Base-by-base conservation (phyloP, 768 basidiomycete species). In the Amanita phalloides region DNA sequence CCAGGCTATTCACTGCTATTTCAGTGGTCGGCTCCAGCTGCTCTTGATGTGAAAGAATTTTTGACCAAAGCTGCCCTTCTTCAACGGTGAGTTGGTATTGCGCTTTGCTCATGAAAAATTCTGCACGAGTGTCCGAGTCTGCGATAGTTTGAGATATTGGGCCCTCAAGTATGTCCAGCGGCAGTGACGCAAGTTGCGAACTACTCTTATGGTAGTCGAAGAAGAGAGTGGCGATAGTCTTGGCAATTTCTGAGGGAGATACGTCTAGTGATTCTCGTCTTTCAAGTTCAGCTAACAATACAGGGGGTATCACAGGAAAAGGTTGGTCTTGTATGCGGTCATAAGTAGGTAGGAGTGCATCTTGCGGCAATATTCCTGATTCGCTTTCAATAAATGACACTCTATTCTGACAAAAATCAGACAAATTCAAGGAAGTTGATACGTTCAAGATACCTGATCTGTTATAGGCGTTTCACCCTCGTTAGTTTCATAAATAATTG, bases 11-110 rank as follows among this genome's bases (percentile, higher is more conserved):
- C 13, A 52, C 51, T 8, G 11, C 32, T 4, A 36, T 26, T 13
- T 52, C 51, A 14, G 35, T 52, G 7, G 32, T 23, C 13, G 38
- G 21, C 26, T 52, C 51, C 20, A 35, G 51, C 13, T 52, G 43
- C 3, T 36, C 43, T 26, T 36, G 51, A 28, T 23, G 33, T 13
- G 43, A 59, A 59, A 14, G 66, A 56, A 21, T 84, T 62, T 14
- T 66, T 51, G 4, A 71, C 87, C 86, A 86, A 43, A 89, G 59
- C 32, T 64, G 63, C 28, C 76, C 77, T 62, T 90, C 87, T 39
- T 82, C 78, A 3, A 75, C 52, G 2, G 73, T 74, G 38, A 89
- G 71, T 53, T 79, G 72, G 33, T 74, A 64, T 56, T 89, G 86
- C 1, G 69, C 68, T 60, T 80, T 85, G 39, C 83, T 81, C 73